Base-by-base conservation (phyloP, 2,329 filamentous ascomycete genomes). In the Trichoderma afroharzianum region DNA sequence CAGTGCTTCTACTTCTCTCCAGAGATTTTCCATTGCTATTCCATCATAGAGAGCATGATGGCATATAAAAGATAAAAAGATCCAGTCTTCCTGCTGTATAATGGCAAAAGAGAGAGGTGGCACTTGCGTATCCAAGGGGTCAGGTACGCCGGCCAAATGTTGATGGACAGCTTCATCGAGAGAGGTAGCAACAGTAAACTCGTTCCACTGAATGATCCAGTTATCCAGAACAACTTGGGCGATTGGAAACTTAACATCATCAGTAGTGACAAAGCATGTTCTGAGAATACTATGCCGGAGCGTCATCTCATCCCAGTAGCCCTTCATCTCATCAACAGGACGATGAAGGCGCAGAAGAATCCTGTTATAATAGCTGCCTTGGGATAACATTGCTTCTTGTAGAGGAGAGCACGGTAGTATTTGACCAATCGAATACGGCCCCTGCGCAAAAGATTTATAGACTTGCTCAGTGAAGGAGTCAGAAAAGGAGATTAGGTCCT, bases 31-130 rank as follows among this genome's bases (percentile, higher is more conserved):
- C 76, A 97, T 91, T 0, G 94, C 93, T 43, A 92, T 89, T 0
- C 92, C 95, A 80, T 98, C 95, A 76, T 97, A 97, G 0, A 97
- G 83, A 2, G 93, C 93, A 81, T 98, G 95, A 76, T 97, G 94
- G 75, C 83, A 90, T 47, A 84, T 79, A 63, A 86, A 86, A 0
- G 83, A 90, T 1, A 86, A 76, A 57, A 85, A 85, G 0, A 71
- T 64, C 0, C 73, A 77, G 0, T 75, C 77, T 6, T 76, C 75
- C 1, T 79, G 75, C 11, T 75, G 74, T 26, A 88, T 79, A 0
- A 84, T 66, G 0, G 82, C 84, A 63, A 86, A 81, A 5, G 83
- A 86, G 12, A 85, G 79, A 1, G 84, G 87, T 9, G 84, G 85
- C 4, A 74, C 78, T 15, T 80, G 78, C 0, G 84, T 84, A 61